Conservation (phyloP, 805 yeast species). For the Metschnikowia baotianmanensis region DNA sequence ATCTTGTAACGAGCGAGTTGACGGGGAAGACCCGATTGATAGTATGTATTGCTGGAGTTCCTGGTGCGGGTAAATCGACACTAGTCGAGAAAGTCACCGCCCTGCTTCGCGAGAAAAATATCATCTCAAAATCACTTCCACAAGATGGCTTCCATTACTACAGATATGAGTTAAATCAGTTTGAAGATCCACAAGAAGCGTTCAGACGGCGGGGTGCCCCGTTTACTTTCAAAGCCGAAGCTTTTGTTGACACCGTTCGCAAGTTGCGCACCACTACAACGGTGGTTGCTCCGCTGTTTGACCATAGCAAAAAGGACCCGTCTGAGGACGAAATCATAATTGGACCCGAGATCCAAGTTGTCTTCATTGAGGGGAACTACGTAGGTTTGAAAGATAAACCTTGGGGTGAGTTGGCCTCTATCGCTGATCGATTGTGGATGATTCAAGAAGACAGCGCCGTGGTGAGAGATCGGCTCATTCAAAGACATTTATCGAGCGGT, state of each 20-base stretch:
- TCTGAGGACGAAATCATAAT: constrained; percentile 50
- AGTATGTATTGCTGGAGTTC: constrained; percentile 68
- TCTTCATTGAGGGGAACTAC: constrained; percentile 78
- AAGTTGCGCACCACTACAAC: constrained; percentile 25
- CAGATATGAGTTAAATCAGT: constrained; percentile 29
- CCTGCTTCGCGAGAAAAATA: constrained; percentile 18
- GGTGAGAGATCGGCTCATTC: constrained; percentile 58
- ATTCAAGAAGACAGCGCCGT: constrained; percentile 44
- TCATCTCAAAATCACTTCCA: constrained; percentile 28
- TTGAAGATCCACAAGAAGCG: constrained; percentile 58
- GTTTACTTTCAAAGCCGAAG: constrained; percentile 68
- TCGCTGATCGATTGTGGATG: constrained; percentile 48
- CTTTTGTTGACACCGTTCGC: constrained; percentile 25
- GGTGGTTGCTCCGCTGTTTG: constrained; percentile 65
- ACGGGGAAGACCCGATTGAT: constrained; percentile 38
- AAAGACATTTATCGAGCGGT: constrained; percentile 63
- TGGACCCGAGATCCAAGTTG: constrained; percentile 45
- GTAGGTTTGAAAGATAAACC: constrained; percentile 54
- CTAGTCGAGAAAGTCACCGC: constrained; percentile 49
- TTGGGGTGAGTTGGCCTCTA: constrained; percentile 51
- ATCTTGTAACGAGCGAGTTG: constrained; percentile 7
- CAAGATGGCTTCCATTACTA: constrained; percentile 43
- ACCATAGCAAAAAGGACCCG: constrained; percentile 75
- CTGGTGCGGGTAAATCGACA: constrained; percentile 86
- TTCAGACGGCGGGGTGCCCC: constrained; percentile 78